These are phyloP conservation scores for Lachancea thermotolerans DNA, from an alignment of 805 yeast genomes.

Conservation along the genomic window DNA sequence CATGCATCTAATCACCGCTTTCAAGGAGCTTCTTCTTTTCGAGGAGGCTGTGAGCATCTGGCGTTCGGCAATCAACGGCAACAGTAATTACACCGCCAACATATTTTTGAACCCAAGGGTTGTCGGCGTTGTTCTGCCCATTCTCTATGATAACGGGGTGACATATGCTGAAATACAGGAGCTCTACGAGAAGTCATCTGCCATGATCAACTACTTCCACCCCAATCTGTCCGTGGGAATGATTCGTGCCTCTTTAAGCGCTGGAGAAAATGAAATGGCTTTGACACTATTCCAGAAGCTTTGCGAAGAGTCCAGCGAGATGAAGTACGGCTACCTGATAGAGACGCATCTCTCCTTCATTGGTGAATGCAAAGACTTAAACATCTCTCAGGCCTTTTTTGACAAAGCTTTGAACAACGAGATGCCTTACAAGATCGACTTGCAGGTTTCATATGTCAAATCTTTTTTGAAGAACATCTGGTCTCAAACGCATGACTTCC, in stretches of 20 bases:
- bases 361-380: slow-evolving; percentile 67
- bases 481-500: slow-evolving; percentile 50
- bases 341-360: slow-evolving; percentile 74
- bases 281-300: slow-evolving; percentile 55
- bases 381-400: slow-evolving; percentile 66
- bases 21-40: slow-evolving; percentile 52
- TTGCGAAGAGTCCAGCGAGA: slow-evolving; percentile 43
- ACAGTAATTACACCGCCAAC: slow-evolving; percentile 20
- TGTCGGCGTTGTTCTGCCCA: slow-evolving; percentile 62
- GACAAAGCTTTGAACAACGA: slow-evolving; percentile 62
- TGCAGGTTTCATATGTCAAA: slow-evolving; percentile 69
- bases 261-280: slow-evolving; percentile 60
- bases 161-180: slow-evolving; percentile 54
- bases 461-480: slow-evolving; percentile 56
- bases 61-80: slow-evolving; percentile 42
- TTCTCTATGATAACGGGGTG: slow-evolving; percentile 55
- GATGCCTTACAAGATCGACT: slow-evolving; percentile 64
- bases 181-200: slow-evolving; percentile 43
- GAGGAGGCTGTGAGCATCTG: slow-evolving; percentile 64
- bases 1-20: slow-evolving; percentile 50
- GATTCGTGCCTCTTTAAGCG: slow-evolving; percentile 64
- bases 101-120: slow-evolving; percentile 57
- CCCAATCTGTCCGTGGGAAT: slow-evolving; percentile 58
- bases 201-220: slow-evolving; percentile 29
- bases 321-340: slow-evolving; percentile 47